These are phyloP conservation scores for Xerocomellus amylosporus DNA, from an alignment of 768 basidiomycete species.

Conservation along the genomic window DNA sequence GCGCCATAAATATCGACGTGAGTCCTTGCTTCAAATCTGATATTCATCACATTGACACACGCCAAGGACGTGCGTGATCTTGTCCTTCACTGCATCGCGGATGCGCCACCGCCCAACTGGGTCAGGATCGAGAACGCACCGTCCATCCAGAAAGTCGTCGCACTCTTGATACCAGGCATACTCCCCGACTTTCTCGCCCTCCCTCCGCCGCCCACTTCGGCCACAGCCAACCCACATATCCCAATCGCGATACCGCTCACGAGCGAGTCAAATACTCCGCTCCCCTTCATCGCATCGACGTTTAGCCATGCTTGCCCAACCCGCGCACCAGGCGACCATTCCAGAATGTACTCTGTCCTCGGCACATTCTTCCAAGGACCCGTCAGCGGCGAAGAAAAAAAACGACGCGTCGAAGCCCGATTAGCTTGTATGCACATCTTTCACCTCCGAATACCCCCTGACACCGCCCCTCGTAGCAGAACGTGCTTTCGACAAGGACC, in stretches of 20 bases:
- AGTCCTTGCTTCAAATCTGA: constrained; percentile 25
- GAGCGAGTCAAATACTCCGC: constrained; percentile 32
- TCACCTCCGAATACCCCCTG: neutral
- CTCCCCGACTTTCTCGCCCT: too few relatives aligned
- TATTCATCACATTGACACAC: too few relatives aligned
- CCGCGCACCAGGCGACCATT: constrained; percentile 85
- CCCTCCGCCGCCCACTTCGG: constrained; percentile 50
- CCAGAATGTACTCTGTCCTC: constrained; percentile 81
- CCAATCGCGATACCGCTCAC: constrained; percentile 48
- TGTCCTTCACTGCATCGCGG: constrained; percentile 58
- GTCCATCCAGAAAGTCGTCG: too few relatives aligned
- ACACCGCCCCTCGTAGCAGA: constrained; percentile 29
- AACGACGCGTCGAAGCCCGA: constrained; percentile 51
- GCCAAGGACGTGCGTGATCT: constrained; percentile 85
- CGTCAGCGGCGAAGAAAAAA: constrained; percentile 77
- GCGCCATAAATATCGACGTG: constrained; percentile 81
- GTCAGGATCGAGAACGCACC: constrained; percentile 56
- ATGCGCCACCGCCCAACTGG: constrained; percentile 63
- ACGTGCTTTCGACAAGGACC: too few relatives aligned
- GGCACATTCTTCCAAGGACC: too few relatives aligned
- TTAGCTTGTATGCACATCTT: constrained; percentile 31
- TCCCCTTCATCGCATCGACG: constrained; percentile 69
- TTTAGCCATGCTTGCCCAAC: constrained; percentile 96
- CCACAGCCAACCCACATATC: constrained; percentile 54
- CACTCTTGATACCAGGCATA: too few relatives aligned